A percentile compares a stretch with the other conserved stretches of the same genome.
These are phyloP conservation scores for Dictyostelium intermedium DNA, from an alignment of 78 protist genomes.

Conservation along the genomic window DNA sequence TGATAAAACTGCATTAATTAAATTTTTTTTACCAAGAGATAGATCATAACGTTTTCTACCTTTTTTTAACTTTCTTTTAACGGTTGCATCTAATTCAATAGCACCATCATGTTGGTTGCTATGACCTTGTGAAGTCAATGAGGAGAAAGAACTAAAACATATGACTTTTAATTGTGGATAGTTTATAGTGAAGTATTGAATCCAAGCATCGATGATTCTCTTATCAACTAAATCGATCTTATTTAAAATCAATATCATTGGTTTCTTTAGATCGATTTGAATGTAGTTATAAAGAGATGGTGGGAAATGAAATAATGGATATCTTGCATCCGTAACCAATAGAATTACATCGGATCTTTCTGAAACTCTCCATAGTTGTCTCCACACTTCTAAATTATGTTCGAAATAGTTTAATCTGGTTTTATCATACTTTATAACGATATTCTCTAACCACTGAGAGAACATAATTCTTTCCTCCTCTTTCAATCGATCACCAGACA, in stretches of 20 bases:
- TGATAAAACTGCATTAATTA: conserved; percentile 30
- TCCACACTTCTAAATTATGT: conserved; percentile 91
- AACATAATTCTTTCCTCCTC: conserved; percentile 65
- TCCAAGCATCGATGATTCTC: conserved; percentile 77
- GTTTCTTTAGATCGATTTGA: conserved; percentile 62
- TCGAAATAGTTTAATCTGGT: conserved; percentile 86
- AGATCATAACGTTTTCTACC: conserved; percentile 76
- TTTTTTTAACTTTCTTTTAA: conserved; percentile 43
- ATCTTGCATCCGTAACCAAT: conserved; percentile 88
- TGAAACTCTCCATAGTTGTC: conserved; percentile 93
- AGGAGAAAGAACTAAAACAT: conserved; percentile 35
- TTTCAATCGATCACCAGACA: conserved; percentile 66
- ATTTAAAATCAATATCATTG: conserved; percentile 87
- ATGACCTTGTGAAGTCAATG: background rate
- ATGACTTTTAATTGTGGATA: conserved; percentile 40
- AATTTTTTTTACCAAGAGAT: conserved; percentile 17
- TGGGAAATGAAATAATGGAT: conserved; percentile 92
- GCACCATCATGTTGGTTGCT: background rate
- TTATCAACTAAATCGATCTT: conserved; percentile 86
- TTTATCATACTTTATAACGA: background rate
- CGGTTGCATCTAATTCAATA: background rate
- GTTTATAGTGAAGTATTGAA: conserved; percentile 23
- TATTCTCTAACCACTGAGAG: conserved; percentile 34
- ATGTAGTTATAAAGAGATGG: conserved; percentile 80
- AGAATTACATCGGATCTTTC: conserved; percentile 88